A percentile compares a stretch with the other conserved stretches of the same genome.
Conservation (phyloP, 805 yeast species). For the Metschnikowia proteae region DNA sequence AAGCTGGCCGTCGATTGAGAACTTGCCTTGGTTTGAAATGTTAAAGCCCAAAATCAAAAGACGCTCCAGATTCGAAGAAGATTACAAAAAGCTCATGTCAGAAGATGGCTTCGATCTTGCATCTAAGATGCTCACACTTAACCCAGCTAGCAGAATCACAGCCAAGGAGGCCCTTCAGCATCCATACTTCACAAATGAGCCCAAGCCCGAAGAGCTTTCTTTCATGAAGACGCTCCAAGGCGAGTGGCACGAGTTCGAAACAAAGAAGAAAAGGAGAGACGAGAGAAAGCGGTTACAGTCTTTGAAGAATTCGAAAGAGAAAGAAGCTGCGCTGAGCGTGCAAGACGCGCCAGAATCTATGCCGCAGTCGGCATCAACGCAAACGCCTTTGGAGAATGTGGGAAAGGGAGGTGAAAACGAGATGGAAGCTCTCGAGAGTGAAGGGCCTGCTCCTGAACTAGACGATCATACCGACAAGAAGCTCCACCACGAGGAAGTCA, state of each 20-base stretch:
- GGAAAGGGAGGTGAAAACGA: not conserved
- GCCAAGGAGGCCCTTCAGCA: constrained; percentile 70
- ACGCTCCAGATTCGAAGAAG: constrained; percentile 25
- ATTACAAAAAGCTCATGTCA: constrained; percentile 40
- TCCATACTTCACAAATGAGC: constrained; percentile 67
- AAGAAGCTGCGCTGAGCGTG: constrained; percentile 11
- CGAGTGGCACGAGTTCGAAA: constrained; percentile 97
- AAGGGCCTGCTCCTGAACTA: constrained; percentile 1
- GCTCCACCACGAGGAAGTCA: not conserved
- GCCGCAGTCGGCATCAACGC: constrained; percentile 1
- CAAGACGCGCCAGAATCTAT: not conserved
- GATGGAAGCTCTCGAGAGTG: constrained; percentile 1
- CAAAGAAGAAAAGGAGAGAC: constrained; percentile 67
- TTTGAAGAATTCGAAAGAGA: constrained; percentile 10
- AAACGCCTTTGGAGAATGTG: constrained; percentile 11
- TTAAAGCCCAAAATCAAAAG: constrained; percentile 52
- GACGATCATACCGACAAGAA: constrained; percentile 5
- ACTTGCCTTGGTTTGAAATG: constrained; percentile 91
- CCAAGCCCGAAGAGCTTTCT: constrained; percentile 56
- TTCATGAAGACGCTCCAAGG: constrained; percentile 58
- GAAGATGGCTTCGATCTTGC: constrained; percentile 64
- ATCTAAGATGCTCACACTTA: constrained; percentile 53
- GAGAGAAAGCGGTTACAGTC: constrained; percentile 41
- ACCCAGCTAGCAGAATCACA: constrained; percentile 64
- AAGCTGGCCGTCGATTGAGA: constrained; percentile 74